phyloP scores from a whole-genome alignment of 441 rosid genomes.

The Eutrema salsugineum region DNA sequence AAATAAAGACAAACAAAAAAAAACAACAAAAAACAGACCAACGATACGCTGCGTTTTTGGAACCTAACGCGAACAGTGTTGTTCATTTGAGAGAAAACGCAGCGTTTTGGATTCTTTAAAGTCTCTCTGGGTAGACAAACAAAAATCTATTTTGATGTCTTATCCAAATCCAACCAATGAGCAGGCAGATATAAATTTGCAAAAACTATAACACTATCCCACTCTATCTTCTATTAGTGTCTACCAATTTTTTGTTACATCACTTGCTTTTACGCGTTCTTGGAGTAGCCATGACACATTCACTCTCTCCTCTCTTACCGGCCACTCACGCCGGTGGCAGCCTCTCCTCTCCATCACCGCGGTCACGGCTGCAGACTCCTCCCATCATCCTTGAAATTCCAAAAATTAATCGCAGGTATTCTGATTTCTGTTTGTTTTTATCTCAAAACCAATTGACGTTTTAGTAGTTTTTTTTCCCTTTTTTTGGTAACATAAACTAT shows the following conservation, averaged over 20 bases:
- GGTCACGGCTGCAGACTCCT: constrained; percentile 11
- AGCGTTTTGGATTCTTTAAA: background rate
- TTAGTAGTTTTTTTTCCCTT: too few species aligned
- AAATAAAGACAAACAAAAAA: background rate
- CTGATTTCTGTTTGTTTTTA: background rate
- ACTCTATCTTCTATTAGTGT: constrained; percentile 26
- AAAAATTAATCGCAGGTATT: constrained; percentile 26
- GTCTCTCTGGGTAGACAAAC: constrained; percentile 13
- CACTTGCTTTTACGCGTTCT: constrained; percentile 6
- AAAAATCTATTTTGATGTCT: constrained; percentile 11
- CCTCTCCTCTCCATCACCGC: constrained; percentile 18
- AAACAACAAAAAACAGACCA: too few species aligned
- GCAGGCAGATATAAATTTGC: constrained; percentile 20
- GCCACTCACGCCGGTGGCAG: constrained; percentile 17
- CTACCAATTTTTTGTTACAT: constrained; percentile 6
- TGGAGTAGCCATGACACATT: constrained; percentile 43
- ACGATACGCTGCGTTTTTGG: constrained; percentile 11
- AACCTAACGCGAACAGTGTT: background rate
- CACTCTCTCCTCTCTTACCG: constrained; percentile 36
- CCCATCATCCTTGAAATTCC: constrained; percentile 23
- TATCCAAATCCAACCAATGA: constrained; percentile 33
- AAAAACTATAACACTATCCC: constrained; percentile 12
- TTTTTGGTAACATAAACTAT: too few species aligned
- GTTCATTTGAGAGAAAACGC: background rate
- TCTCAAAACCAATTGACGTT: background rate